Conservation (phyloP, 2,329 filamentous ascomycete species). For the Endothia cerciana region DNA sequence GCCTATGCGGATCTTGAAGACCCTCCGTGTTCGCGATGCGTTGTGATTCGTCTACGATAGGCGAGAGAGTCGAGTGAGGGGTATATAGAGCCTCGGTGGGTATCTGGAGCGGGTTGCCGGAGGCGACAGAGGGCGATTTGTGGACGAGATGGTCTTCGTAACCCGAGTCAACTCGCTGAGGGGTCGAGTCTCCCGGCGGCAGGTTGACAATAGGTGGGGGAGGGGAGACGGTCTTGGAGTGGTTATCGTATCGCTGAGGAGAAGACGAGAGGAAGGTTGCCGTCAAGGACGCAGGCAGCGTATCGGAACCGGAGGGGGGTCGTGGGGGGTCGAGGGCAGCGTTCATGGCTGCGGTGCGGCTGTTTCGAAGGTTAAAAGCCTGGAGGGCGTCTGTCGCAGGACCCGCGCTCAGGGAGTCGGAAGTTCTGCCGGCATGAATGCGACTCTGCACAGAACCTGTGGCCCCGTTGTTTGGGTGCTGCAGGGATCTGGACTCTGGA, state of each 20-base stretch:
- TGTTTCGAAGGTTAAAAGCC: conserved; percentile 30
- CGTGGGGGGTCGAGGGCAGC: conserved; percentile 29
- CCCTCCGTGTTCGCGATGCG: conserved; percentile 19
- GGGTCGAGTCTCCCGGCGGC: conserved; percentile 26
- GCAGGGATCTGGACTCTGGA: conserved; percentile 23
- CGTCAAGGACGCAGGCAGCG: conserved; percentile 21
- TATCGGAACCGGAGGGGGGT: conserved; percentile 23
- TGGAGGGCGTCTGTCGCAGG: conserved; percentile 34
- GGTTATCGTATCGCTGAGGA: conserved; percentile 31
- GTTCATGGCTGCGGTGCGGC: conserved; percentile 31
- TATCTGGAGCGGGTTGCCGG: conserved; percentile 28
- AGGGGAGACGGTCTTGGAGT: conserved; percentile 37
- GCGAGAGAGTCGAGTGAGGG: conserved; percentile 31
- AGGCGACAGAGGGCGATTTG: conserved; percentile 23
- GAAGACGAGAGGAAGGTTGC: conserved; percentile 25
- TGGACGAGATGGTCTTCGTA: conserved; percentile 27
- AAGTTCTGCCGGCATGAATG: conserved; percentile 16
- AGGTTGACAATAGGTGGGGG: conserved; percentile 35
- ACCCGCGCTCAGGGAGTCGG: conserved; percentile 31
- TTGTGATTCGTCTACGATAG: conserved; percentile 29
- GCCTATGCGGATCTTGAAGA: conserved; percentile 32
- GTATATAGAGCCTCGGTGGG: conserved; percentile 29
- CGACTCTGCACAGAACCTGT: conserved; percentile 24
- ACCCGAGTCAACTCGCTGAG: conserved; percentile 26
- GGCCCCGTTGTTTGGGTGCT: conserved; percentile 23